Evolutionary conservation across 164 flowering plant genomes (phyloP), one percentile per base, ranked within the genome.

Genomic region (Vitis rotundifolia): DNA sequence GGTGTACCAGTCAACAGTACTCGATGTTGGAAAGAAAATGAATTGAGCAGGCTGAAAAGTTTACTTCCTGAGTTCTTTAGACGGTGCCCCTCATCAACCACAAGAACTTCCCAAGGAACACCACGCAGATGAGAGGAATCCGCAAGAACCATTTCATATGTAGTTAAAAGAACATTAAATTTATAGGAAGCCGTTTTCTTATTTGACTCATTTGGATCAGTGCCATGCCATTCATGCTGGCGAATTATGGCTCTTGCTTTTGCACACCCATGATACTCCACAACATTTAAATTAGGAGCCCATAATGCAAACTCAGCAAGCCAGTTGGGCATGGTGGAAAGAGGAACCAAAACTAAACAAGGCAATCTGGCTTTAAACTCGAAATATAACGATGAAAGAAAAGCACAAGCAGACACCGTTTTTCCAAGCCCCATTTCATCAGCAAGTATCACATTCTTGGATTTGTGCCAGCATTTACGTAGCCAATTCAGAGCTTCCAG

Each of bases 361-460:
- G 99, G 99, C 48, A 86, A 73, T 58, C 71, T 75, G 47, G 81
- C 97, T 73, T 87, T 87, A 71, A 93, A 96, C 79, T 96, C 99
- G 75, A 77, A 70, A 75, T 87, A 87, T 4, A 96, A 72, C 10
- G 99, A 89, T 52, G 98, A 92, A 66, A 96, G 13, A 80, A 96
- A 96, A 73, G 99, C 98, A 81, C 86, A 80, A 66, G 98, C 98
- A 64, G 98, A 96, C 15, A 96, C 92, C 47, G 99, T 96, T 81
- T 96, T 96, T 31, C 99, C 99, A 28, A 96, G 91, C 67, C 99
- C 99, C 99, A 96, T 96, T 73, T 96, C 99, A 87, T 96, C 99
- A 66, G 99, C 99, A 64, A 96, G 92, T 69, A 96, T 96, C 64
- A 96, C 99, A 81, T 93, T 96, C 76, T 89, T 93, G 31, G 91